phyloP scores from a whole-genome alignment of 2,329 filamentous ascomycete species.

The Elsinoe perseae region DNA sequence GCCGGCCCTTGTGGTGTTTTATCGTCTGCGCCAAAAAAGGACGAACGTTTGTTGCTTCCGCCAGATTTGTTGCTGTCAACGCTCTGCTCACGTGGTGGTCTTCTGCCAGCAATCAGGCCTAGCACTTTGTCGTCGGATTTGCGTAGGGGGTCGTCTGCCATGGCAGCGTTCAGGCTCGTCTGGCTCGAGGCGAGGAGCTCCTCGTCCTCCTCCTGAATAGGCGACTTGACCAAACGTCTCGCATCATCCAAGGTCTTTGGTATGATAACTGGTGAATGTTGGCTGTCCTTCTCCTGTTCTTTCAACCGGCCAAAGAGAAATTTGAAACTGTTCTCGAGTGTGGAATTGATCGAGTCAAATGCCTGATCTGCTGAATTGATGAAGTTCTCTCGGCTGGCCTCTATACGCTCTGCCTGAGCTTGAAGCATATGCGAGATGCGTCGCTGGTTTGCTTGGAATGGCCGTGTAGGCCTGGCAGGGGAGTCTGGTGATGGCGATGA shows the following conservation, averaged over 20 bases:
- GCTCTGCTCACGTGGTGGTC: slow-evolving; percentile 60
- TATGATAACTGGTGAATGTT: slow-evolving; percentile 42
- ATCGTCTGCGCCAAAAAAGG: slow-evolving; percentile 32
- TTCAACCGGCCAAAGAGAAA: slow-evolving; percentile 84
- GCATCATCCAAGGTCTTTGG: slow-evolving; percentile 92
- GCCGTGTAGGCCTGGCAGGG: slow-evolving; percentile 27
- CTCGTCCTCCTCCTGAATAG: slow-evolving; percentile 51
- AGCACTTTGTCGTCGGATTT: slow-evolving; percentile 52
- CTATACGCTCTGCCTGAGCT: slow-evolving; percentile 72
- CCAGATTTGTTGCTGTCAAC: slow-evolving; percentile 63
- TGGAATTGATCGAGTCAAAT: slow-evolving; percentile 84
- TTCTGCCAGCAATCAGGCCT: slow-evolving; percentile 54
- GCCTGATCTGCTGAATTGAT: slow-evolving; percentile 85
- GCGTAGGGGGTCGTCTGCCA: slow-evolving; percentile 25
- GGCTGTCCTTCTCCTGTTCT: slow-evolving; percentile 49
- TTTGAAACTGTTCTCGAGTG: slow-evolving; percentile 85
- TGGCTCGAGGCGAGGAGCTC: slow-evolving; percentile 25
- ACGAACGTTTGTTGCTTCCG: slow-evolving; percentile 52
- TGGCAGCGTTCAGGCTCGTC: neutral
- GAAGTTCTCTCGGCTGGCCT: slow-evolving; percentile 59
- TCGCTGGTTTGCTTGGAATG: slow-evolving; percentile 44
- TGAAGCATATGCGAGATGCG: slow-evolving; percentile 81
- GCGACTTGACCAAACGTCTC: slow-evolving; percentile 74
- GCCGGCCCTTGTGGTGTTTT: slow-evolving; percentile 18
- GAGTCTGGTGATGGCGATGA: slow-evolving; percentile 6